Conservation (phyloP, 129 eudicot species). For the Helianthus annuus region DNA sequence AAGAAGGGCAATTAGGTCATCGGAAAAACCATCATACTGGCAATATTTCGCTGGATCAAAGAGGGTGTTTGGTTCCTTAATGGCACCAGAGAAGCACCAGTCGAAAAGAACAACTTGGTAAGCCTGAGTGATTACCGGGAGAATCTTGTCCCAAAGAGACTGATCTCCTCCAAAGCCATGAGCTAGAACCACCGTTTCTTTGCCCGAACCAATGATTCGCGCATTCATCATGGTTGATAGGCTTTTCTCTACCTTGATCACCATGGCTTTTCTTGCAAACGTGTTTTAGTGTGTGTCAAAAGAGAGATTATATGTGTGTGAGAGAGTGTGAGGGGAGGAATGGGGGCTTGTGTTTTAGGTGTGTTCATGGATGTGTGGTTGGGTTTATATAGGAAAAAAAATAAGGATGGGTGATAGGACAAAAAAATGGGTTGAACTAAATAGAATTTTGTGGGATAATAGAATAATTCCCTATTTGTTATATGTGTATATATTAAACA, state of each 20-base stretch:
- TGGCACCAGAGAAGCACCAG: conserved; percentile 82
- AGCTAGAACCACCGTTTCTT: conserved; percentile 59
- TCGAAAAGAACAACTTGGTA: conserved; percentile 64
- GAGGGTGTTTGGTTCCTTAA: conserved; percentile 52
- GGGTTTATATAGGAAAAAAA: conserved; percentile 38
- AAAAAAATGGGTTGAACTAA: neutral
- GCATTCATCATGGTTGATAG: conserved; percentile 67
- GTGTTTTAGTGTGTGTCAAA: neutral
- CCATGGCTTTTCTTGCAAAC: conserved; percentile 34
- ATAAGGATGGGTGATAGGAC: conserved; percentile 11
- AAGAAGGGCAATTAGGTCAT: conserved; percentile 60
- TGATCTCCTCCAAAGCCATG: conserved; percentile 93
- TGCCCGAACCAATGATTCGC: conserved; percentile 57
- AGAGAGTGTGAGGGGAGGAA: neutral
- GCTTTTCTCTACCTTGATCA: conserved; percentile 35
- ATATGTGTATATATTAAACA: too few species aligned
- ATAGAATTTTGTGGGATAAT: neutral
- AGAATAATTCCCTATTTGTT: neutral
- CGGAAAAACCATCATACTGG: conserved; percentile 62
- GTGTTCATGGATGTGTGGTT: conserved; percentile 18
- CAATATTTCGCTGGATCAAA: conserved; percentile 55
- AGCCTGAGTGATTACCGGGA: conserved; percentile 37
- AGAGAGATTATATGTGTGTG: too few species aligned
- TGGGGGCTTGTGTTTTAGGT: conserved; percentile 19
- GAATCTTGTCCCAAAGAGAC: conserved; percentile 76